These are phyloP conservation scores for Ganoderma sinense DNA, from an alignment of 1,284 basidiomycete genomes.

Conservation along the genomic window DNA sequence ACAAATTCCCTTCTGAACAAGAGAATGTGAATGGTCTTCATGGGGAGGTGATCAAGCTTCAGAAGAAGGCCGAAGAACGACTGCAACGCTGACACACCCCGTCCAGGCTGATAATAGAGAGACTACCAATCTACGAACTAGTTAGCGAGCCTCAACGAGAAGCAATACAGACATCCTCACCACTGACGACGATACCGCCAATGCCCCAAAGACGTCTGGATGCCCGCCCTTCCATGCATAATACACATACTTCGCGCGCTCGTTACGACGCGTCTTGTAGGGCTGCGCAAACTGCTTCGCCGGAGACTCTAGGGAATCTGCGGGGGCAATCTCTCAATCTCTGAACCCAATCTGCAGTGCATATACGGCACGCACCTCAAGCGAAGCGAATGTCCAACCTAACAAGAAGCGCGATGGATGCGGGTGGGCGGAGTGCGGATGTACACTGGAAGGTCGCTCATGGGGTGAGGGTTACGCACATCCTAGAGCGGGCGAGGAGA, in stretches of 20 bases:
- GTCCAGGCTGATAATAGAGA: not conserved
- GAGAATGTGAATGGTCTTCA: not conserved
- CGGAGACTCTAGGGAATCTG: conserved; percentile 45
- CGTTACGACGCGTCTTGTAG: conserved; percentile 74
- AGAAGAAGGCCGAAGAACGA: not conserved
- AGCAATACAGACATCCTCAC: not conserved
- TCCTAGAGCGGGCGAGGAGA: conserved; percentile 8
- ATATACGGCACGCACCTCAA: conserved; percentile 46
- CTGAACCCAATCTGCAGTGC: conserved; percentile 24
- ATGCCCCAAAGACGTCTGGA: not conserved
- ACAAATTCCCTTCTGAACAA: not conserved
- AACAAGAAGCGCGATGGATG: conserved; percentile 80
- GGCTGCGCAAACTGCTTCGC: conserved; percentile 64
- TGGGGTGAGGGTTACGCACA: conserved; percentile 20
- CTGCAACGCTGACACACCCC: not conserved
- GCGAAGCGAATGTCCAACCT: conserved; percentile 63
- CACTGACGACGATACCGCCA: not conserved
- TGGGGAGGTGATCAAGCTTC: not conserved
- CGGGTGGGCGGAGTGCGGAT: conserved; percentile 73
- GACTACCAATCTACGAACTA: not conserved
- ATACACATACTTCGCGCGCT: conserved; percentile 71
- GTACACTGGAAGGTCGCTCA: conserved; percentile 58
- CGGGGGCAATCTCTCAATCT: conserved; percentile 23
- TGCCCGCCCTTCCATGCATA: conserved; percentile 61
- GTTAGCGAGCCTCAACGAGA: not conserved